Evolutionary conservation across 257 asterid genomes (phyloP).

Genomic region (Solanum acaule): DNA sequence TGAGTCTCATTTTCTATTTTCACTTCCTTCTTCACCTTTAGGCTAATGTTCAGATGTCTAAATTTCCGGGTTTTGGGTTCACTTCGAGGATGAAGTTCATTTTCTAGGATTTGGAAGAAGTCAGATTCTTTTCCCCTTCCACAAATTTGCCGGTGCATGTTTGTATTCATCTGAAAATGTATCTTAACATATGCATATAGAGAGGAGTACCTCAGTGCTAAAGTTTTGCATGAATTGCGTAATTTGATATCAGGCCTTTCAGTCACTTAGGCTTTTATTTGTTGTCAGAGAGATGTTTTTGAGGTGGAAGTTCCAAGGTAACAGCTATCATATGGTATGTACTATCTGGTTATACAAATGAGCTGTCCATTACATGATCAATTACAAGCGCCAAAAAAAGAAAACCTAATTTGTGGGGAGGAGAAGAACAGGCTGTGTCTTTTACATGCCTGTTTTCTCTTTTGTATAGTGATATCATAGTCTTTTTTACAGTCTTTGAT

Average conservation of each 20-base stretch:
- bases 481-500: background rate
- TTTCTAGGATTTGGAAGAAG: background rate
- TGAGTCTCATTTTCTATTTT: conserved; percentile 10
- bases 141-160: background rate
- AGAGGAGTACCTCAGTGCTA: background rate
- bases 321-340: background rate
- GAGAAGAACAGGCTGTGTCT: background rate
- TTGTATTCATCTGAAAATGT: background rate
- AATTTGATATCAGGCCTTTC: background rate
- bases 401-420: background rate
- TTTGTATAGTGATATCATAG: background rate
- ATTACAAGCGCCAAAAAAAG: background rate
- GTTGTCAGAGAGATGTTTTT: background rate
- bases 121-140: background rate
- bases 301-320: background rate
- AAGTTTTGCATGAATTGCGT: background rate
- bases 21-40: background rate
- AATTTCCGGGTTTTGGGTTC: background rate
- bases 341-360: background rate
- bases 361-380: background rate
- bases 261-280: background rate
- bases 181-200: background rate
- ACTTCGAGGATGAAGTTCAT: background rate
- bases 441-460: background rate
- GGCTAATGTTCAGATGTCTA: no score